Evolutionary conservation across 2,329 filamentous ascomycete species (phyloP).

Genomic region (Aspergillus melleus): DNA sequence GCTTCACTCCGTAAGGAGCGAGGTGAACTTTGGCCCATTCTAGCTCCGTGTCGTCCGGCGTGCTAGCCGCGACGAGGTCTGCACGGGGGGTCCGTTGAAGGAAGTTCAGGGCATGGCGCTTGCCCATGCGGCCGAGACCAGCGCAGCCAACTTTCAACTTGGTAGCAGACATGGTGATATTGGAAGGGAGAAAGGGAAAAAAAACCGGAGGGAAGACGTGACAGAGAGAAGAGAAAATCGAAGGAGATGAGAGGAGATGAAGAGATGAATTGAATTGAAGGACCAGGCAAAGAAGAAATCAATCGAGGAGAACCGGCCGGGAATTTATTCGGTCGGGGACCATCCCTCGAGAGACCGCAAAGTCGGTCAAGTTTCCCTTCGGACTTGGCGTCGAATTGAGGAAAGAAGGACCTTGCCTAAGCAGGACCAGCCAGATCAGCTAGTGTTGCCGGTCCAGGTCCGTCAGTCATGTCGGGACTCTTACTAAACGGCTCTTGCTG

Average conservation of each 20-base stretch:
- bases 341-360: neutral
- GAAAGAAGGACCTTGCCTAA: neutral
- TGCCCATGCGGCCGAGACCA: slow-evolving; percentile 54
- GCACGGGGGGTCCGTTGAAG: slow-evolving; percentile 50
- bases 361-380: neutral
- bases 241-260: neutral
- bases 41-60: slow-evolving; percentile 47
- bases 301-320: neutral
- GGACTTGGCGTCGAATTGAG: neutral
- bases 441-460: neutral
- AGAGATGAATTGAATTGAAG: neutral
- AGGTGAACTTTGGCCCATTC: slow-evolving; percentile 54
- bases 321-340: slow-evolving; percentile 7
- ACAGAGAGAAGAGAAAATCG: neutral
- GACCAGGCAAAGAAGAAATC: neutral
- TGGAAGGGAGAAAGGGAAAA: neutral
- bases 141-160: slow-evolving; percentile 49
- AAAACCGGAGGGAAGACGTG: neutral
- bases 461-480: neutral
- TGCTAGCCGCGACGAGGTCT: slow-evolving; percentile 51
- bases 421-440: too few species aligned
- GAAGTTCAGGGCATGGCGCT: slow-evolving; percentile 52
- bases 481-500: neutral
- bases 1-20: slow-evolving; percentile 51
- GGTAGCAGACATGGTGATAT: slow-evolving; percentile 22